These are phyloP conservation scores for Fusarium kyushuense DNA, from an alignment of 2,329 filamentous ascomycete species.

Conservation along the genomic window DNA sequence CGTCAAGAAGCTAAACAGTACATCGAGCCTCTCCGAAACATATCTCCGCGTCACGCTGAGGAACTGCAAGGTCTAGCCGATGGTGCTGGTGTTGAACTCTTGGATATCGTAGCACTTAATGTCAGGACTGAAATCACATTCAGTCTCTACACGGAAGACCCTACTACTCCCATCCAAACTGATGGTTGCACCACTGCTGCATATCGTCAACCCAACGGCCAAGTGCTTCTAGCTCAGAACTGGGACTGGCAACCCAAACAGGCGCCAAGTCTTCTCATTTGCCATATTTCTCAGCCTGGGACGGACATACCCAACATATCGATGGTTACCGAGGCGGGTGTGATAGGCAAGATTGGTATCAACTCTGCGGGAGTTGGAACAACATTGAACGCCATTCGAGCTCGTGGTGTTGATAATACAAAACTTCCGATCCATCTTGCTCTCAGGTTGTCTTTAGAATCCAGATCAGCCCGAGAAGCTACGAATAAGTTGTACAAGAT, in stretches of 20 bases:
- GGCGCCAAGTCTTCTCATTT: conserved; percentile 61
- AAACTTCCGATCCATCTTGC: conserved; percentile 72
- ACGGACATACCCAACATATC: conserved; percentile 59
- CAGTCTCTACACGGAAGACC: conserved; percentile 58
- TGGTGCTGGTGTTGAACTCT: conserved; percentile 58
- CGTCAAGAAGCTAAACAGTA: conserved; percentile 30
- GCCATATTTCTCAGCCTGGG: conserved; percentile 57
- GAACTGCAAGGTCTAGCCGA: conserved; percentile 66
- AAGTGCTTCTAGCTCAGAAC: conserved; percentile 64
- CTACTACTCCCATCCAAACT: conserved; percentile 36
- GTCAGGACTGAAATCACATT: conserved; percentile 55
- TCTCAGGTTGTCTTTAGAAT: conserved; percentile 67
- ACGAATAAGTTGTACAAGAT: conserved; percentile 2
- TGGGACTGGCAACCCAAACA: conserved; percentile 71
- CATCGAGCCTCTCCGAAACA: conserved; percentile 10
- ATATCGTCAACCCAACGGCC: conserved; percentile 53
- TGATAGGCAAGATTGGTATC: conserved; percentile 75
- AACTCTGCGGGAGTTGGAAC: conserved; percentile 70
- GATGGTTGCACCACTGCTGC: conserved; percentile 69
- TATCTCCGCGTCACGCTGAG: conserved; percentile 25
- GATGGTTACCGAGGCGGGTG: conserved; percentile 70
- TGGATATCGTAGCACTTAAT: conserved; percentile 69
- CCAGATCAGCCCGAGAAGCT: conserved; percentile 38
- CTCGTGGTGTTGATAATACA: conserved; percentile 62
- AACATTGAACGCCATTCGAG: conserved; percentile 71